Conservation (phyloP, 2,329 filamentous ascomycete genomes). For the Rhexocercosporidium sp. region DNA sequence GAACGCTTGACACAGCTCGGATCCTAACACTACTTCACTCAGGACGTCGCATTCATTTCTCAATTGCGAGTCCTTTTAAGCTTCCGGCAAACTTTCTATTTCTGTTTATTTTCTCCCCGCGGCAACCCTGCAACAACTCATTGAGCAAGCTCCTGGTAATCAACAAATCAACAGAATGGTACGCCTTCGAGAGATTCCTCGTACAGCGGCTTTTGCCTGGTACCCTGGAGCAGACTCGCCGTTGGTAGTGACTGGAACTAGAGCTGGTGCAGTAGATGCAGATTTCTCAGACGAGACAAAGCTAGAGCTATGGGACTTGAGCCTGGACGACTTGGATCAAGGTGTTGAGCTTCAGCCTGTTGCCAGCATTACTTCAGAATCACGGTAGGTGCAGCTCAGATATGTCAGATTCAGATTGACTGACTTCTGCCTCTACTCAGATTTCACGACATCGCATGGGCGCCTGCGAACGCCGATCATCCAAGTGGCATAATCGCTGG, state of each 20-base stretch:
- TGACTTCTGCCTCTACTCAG: slow-evolving; percentile 52
- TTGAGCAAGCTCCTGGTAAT: slow-evolving; percentile 22
- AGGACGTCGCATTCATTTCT: slow-evolving; percentile 29
- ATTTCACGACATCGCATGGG: slow-evolving; percentile 98
- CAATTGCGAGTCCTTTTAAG: slow-evolving; percentile 24
- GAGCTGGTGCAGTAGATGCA: slow-evolving; percentile 92
- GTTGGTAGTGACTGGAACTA: slow-evolving; percentile 89
- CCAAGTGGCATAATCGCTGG: slow-evolving; percentile 91
- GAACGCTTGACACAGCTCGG: slow-evolving; percentile 16
- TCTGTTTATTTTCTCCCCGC: slow-evolving; percentile 12
- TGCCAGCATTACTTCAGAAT: slow-evolving; percentile 84
- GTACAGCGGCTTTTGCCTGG: slow-evolving; percentile 98
- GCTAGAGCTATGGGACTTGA: slow-evolving; percentile 94
- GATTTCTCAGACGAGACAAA: slow-evolving; percentile 98
- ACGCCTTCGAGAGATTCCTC: slow-evolving; percentile 92
- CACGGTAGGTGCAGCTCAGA: slow-evolving; percentile 65
- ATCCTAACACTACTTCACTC: slow-evolving; percentile 18
- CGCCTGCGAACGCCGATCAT: slow-evolving; percentile 77
- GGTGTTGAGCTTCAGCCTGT: slow-evolving; percentile 85
- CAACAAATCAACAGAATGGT: slow-evolving; percentile 68
- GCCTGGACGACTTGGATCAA: slow-evolving; percentile 76
- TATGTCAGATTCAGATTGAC: slow-evolving; percentile 14
- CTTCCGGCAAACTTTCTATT: slow-evolving; percentile 3
- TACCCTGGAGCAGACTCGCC: slow-evolving; percentile 80
- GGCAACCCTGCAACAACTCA: slow-evolving; percentile 13